phyloP scores from a whole-genome alignment of 2,329 filamentous ascomycete species.

The Xylaria hypoxylon region DNA sequence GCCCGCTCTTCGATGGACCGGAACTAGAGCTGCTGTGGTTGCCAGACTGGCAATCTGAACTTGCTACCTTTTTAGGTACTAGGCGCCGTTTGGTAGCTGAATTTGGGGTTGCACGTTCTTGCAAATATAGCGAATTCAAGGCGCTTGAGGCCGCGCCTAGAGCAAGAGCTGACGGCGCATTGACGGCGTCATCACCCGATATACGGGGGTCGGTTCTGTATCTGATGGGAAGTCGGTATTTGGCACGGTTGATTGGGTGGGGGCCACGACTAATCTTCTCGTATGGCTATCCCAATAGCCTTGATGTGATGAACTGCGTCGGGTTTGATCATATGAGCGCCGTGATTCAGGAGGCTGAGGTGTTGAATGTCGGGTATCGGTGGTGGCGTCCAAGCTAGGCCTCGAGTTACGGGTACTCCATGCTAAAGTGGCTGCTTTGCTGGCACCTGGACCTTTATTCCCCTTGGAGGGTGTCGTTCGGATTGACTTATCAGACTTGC shows the following conservation, averaged over 20 bases:
- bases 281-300: conserved; percentile 67
- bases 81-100: conserved; percentile 36
- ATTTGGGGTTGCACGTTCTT: conserved; percentile 46
- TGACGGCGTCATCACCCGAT: conserved; percentile 56
- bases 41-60: conserved; percentile 39
- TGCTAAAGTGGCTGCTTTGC: conserved; percentile 72
- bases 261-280: conserved; percentile 60
- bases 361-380: conserved; percentile 41
- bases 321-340: conserved; percentile 44
- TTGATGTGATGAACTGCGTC: conserved; percentile 50
- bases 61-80: conserved; percentile 36
- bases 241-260: conserved; percentile 49
- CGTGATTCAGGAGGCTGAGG: conserved; percentile 48
- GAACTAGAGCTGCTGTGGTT: conserved; percentile 33
- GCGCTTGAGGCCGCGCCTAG: conserved; percentile 69
- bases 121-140: conserved; percentile 54
- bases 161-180: conserved; percentile 61
- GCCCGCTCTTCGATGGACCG: conserved; percentile 26
- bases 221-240: conserved; percentile 49
- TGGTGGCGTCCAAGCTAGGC: conserved; percentile 44
- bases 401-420: conserved; percentile 63
- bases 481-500: conserved; percentile 58
- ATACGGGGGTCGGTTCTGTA: conserved; percentile 50
- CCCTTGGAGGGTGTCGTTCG: conserved; percentile 57
- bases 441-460: conserved; percentile 65